These are phyloP conservation scores for Zoysia pacifica DNA, from an alignment of 176 grass and related monocot genomes.

Conservation along the genomic window DNA sequence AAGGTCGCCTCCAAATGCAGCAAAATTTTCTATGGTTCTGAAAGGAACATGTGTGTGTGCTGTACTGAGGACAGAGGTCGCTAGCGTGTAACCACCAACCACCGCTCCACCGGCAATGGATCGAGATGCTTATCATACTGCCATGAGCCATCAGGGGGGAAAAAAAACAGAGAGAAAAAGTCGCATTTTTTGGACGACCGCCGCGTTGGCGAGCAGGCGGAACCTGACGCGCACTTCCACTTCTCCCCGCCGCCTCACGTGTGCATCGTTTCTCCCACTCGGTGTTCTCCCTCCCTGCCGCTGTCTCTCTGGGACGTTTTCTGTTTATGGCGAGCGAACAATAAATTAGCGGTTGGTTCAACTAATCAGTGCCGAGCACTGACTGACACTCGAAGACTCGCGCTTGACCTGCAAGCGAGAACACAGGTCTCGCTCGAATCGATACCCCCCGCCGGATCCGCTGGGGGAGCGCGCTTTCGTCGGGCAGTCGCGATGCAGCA, in stretches of 20 bases:
- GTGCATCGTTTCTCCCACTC: slow-evolving; percentile 4
- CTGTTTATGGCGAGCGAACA: not conserved
- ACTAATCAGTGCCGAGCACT: slow-evolving; percentile 12
- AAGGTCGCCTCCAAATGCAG: not conserved
- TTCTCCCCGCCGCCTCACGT: not conserved
- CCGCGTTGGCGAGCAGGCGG: not conserved
- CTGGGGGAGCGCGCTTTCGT: not conserved
- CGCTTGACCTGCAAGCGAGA: slow-evolving; percentile 1
- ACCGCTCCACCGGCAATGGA: not conserved
- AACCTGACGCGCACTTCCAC: slow-evolving; percentile 30
- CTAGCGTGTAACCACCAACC: not conserved
- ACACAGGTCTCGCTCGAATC: not conserved
- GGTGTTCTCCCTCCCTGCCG: not conserved
- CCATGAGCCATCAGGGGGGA: not conserved
- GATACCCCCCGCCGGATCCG: slow-evolving; percentile 1
- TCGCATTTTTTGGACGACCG: not conserved
- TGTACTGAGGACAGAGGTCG: not conserved
- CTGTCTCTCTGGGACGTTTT: not conserved
- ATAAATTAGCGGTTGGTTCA: slow-evolving; percentile 1
- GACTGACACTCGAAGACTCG: slow-evolving; percentile 23
- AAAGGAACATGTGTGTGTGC: not conserved
- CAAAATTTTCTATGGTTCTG: slow-evolving; percentile 6
- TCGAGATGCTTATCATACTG: not conserved
- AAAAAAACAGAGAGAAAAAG: not conserved
- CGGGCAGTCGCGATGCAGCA: slow-evolving; percentile 46